phyloP scores from a whole-genome alignment of 805 yeast genomes.

The Candida nitratophila region DNA sequence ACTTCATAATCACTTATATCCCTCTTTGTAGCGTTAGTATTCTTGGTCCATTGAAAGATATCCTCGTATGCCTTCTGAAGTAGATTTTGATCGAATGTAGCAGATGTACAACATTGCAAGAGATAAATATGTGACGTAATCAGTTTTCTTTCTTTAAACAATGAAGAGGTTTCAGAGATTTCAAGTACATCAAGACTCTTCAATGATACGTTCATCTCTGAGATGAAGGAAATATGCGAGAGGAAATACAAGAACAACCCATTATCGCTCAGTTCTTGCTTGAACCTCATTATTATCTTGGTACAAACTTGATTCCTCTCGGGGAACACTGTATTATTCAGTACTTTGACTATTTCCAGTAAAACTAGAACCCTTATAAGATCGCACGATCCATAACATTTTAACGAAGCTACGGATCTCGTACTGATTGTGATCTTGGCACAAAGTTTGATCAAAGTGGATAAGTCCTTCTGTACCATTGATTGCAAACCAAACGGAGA shows the following conservation, averaged over 20 bases:
- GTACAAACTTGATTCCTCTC: conserved; percentile 18
- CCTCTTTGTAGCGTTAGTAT: not conserved
- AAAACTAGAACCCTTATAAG: conserved; percentile 12
- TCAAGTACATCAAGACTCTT: conserved; percentile 10
- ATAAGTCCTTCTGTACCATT: conserved; percentile 5
- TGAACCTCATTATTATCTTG: conserved; percentile 16
- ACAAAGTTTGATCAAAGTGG: conserved; percentile 11
- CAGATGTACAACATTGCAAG: conserved; percentile 11
- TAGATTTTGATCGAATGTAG: not conserved
- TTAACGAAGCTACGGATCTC: conserved; percentile 6
- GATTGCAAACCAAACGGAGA: conserved; percentile 5
- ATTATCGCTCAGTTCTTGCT: conserved; percentile 17
- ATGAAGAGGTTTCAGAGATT: conserved; percentile 10
- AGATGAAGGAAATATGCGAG: conserved; percentile 17
- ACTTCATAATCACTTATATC: conserved; percentile 21
- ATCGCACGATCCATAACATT: conserved; percentile 10
- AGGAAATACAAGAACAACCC: conserved; percentile 24
- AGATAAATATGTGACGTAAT: conserved; percentile 18
- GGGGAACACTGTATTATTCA: conserved; percentile 13
- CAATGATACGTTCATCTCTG: conserved; percentile 19
- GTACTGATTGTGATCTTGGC: conserved; percentile 13
- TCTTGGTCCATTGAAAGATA: not conserved
- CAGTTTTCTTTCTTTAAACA: conserved; percentile 7
- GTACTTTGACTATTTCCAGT: conserved; percentile 14
- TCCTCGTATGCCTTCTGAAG: not conserved